Conservation (phyloP, 139 green algal genomes). For the Volvox reticuliferus region DNA sequence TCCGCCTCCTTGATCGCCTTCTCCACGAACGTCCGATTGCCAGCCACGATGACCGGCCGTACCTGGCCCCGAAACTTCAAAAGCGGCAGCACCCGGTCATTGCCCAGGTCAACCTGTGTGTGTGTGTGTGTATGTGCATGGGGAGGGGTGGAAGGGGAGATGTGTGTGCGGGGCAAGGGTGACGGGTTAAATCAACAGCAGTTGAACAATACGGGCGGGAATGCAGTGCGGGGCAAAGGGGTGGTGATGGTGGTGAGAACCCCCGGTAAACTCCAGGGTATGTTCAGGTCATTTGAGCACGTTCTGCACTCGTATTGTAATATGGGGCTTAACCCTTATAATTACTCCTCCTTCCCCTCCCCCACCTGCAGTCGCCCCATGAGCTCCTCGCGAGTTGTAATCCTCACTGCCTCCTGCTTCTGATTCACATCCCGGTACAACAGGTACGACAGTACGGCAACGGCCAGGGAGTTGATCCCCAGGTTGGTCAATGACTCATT, state of each 20-base stretch:
- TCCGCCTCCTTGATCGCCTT: conserved; percentile 70
- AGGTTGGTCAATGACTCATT: conserved; percentile 86
- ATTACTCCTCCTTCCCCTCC: too few relatives aligned
- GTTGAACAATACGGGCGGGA: neutral
- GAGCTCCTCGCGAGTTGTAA: conserved; percentile 84
- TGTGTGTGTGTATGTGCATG: neutral
- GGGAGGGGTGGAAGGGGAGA: neutral
- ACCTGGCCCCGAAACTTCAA: conserved; percentile 80
- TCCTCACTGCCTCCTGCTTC: conserved; percentile 60
- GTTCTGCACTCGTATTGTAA: too few relatives aligned
- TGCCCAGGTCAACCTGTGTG: conserved; percentile 73
- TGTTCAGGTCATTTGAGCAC: too few relatives aligned
- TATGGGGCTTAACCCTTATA: too few relatives aligned
- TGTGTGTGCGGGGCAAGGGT: neutral
- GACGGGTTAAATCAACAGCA: neutral
- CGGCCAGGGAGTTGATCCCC: conserved; percentile 80
- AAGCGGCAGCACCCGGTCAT: conserved; percentile 74
- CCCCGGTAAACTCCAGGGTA: too few relatives aligned
- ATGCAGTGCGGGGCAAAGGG: too few relatives aligned
- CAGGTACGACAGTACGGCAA: conserved; percentile 79
- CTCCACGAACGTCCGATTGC: conserved; percentile 73
- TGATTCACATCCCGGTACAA: conserved; percentile 78
- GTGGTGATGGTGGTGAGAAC: too few relatives aligned
- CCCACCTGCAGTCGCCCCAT: conserved; percentile 76
- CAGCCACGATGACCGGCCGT: conserved; percentile 85